phyloP scores from a whole-genome alignment of 345 rosid genomes.

The Punica granatum region DNA sequence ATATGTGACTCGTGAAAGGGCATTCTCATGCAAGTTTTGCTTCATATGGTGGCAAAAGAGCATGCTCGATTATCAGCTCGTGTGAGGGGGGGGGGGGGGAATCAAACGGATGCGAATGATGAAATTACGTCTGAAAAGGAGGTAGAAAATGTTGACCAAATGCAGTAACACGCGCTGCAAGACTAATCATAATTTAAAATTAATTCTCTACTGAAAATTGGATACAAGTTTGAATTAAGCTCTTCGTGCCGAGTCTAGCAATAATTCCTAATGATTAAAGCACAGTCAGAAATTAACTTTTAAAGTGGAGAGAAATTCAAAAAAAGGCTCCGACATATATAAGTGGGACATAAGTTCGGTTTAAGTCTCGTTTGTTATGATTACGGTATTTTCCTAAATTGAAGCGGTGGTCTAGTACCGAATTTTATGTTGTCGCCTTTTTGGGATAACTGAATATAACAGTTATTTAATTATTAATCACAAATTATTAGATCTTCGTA shows the following conservation, averaged over 20 bases:
- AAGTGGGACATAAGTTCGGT: neutral
- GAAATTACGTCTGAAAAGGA: no score
- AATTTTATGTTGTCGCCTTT: neutral
- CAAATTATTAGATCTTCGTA: no score
- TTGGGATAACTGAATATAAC: neutral
- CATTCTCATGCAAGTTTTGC: no score
- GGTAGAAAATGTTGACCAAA: no score
- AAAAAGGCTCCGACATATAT: no score
- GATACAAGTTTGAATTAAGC: neutral
- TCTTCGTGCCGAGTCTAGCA: neutral
- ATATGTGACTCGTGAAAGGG: no score
- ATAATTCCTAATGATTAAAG: neutral
- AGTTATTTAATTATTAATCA: neutral
- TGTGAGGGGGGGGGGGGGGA: no score
- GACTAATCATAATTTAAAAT: neutral
- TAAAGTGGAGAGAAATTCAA: neutral
- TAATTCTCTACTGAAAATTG: neutral
- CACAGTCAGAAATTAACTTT: neutral
- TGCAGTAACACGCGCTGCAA: neutral
- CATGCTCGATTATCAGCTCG: no score
- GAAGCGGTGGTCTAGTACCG: neutral
- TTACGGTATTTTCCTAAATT: neutral
- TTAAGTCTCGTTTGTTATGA: neutral
- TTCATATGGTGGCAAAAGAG: no score
- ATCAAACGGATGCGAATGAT: no score